Conservation (phyloP, 1,284 basidiomycete genomes). For the Sporisorium sorghi region DNA sequence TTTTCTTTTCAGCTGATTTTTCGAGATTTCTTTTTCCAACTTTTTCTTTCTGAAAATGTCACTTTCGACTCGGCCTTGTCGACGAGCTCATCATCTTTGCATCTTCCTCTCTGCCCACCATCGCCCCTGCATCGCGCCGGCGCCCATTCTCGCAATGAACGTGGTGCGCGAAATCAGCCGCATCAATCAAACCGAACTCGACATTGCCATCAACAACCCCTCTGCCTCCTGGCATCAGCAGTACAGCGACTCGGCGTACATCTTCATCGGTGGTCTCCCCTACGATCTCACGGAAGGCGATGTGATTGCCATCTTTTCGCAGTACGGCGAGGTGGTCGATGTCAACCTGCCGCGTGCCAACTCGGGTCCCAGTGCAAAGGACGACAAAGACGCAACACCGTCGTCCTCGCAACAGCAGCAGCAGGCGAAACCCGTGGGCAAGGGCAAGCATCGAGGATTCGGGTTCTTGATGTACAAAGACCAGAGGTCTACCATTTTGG, state of each 20-base stretch:
- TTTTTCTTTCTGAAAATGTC: slow-evolving; percentile 3
- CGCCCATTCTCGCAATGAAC: slow-evolving; percentile 23
- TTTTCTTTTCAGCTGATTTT: slow-evolving; percentile 9
- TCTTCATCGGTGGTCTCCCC: slow-evolving; percentile 79
- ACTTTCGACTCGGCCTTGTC: slow-evolving; percentile 1
- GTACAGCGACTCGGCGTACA: slow-evolving; percentile 95
- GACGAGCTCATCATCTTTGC: background rate
- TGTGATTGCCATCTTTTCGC: slow-evolving; percentile 96
- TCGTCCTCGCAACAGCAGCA: slow-evolving; percentile 7
- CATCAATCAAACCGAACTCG: slow-evolving; percentile 92
- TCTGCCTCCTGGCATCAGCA: slow-evolving; percentile 94
- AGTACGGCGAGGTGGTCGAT: slow-evolving; percentile 96
- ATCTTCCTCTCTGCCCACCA: slow-evolving; percentile 2
- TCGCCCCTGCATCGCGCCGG: background rate
- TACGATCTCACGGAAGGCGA: slow-evolving; percentile 88
- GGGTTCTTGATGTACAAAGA: slow-evolving; percentile 99
- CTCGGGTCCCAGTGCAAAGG: slow-evolving; percentile 5
- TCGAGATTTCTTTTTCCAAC: background rate
- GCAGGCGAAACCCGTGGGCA: slow-evolving; percentile 4
- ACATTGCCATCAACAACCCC: slow-evolving; percentile 78
- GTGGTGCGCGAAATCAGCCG: slow-evolving; percentile 86
- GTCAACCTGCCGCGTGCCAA: slow-evolving; percentile 80
- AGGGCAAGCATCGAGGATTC: slow-evolving; percentile 77
- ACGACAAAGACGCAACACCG: background rate
- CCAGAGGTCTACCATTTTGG: slow-evolving; percentile 92